Evolutionary conservation across 2,329 filamentous ascomycete species (phyloP), one percentile per base, ranked within the genome.

Genomic region (Colletotrichum sp.): DNA sequence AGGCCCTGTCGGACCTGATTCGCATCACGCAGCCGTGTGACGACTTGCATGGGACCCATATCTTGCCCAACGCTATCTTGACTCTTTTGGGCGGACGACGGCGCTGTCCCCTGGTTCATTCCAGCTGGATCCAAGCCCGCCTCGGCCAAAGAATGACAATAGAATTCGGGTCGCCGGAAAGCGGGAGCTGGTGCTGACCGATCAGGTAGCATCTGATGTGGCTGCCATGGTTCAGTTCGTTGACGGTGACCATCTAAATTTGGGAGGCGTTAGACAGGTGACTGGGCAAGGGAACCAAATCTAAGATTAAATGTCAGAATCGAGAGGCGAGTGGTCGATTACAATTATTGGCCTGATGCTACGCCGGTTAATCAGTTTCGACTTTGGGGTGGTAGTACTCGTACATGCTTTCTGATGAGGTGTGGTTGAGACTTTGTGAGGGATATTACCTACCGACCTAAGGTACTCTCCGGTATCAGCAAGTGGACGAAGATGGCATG

Each of bases 261-360:
- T 69, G 64, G 59, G 70, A 73, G 74, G 71, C 70, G 70, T 32
- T 63, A 26, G 43, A 73, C 57, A 65, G 69, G 24, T 57, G 73
- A 64, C 32, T 18, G 43, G 69, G 43, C 32, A 24, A 59, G 43
- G 69, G 43, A 68, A 64, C 26, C 32, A 61, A 57, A 24, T 28
- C 18, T 75, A 65, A 75, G 59, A 75, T 75, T 75, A 55, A 34
- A 32, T n/a, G 43, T 61, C 70, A 57, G 65, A 24, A 59, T 68
- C 26, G 64, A 66, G 65, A 70, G n/a, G 18, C 71, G 70, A 65
- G 52, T 75, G 73, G 73, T 67, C 70, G 34, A n/a, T 60, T 71
- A 16, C 36, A 48, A 28, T 68, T 34, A 59, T 65, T 68, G 32
- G 28, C 12, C 21, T 18, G 70, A 60, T 68, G 57, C 57, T 34